These are phyloP conservation scores for Beauveria bassiana DNA, from an alignment of 2,329 filamentous ascomycete genomes.

Conservation along the genomic window DNA sequence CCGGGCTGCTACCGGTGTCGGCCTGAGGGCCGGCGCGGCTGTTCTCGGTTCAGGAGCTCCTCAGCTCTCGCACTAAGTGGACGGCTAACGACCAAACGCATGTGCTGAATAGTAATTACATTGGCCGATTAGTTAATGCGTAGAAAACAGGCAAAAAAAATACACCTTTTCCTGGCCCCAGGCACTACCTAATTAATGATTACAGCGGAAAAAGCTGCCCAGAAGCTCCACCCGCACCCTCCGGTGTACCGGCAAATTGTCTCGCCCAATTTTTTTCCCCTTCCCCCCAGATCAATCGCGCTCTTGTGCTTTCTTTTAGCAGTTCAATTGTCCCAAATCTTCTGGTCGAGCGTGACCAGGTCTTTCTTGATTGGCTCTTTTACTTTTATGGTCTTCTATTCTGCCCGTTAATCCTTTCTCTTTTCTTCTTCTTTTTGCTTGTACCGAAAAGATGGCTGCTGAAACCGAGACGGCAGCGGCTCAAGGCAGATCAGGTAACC, in stretches of 20 bases:
- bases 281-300: not conserved
- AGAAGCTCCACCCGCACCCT: slow-evolving; percentile 8
- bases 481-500: slow-evolving; percentile 6
- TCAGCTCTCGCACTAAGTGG: not conserved
- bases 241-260: slow-evolving; percentile 9
- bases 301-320: slow-evolving; percentile 1
- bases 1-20: not conserved
- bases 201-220: not conserved
- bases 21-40: not conserved
- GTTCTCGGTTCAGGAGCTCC: slow-evolving; percentile 1
- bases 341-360: not conserved
- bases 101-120: not conserved
- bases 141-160: not conserved
- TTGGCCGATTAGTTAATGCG: not conserved
- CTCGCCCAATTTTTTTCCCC: slow-evolving; percentile 9
- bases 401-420: not conserved
- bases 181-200: not conserved
- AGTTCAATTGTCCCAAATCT: slow-evolving; percentile 6
- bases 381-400: slow-evolving; percentile 4
- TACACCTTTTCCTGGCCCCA: not conserved
- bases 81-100: not conserved
- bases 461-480: slow-evolving; percentile 1
- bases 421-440: not conserved
- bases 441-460: slow-evolving; percentile 10
- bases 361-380: not conserved